Evolutionary conservation across 441 rosid genomes (phyloP).

Genomic region (Mallotus repandus): DNA sequence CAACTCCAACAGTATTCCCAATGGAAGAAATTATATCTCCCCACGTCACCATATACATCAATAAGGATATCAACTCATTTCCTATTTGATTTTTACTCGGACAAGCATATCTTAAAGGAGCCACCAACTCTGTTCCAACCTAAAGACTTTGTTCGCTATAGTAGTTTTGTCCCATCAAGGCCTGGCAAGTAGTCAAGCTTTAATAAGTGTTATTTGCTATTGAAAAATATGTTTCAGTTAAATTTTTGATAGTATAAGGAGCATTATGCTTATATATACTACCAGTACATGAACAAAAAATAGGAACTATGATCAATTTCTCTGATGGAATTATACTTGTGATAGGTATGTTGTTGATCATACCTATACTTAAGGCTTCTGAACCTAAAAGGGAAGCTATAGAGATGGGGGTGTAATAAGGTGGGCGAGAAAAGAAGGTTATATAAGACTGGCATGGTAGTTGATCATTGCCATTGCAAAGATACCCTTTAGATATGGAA

Average conservation of each 20-base stretch:
- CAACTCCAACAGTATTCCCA: background rate
- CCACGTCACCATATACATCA: background rate
- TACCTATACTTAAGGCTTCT: conserved; percentile 1
- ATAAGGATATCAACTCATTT: conserved; percentile 1
- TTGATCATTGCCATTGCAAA: background rate
- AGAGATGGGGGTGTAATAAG: background rate
- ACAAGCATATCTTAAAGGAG: conserved; percentile 13
- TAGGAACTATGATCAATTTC: background rate
- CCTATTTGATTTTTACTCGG: conserved; percentile 1
- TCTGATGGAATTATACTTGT: background rate
- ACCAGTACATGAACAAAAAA: conserved; percentile 12
- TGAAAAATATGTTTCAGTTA: background rate
- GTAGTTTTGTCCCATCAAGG: conserved; percentile 9
- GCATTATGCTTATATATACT: conserved; percentile 4
- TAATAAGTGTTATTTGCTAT: conserved; percentile 7
- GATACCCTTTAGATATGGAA: background rate
- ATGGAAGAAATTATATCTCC: background rate
- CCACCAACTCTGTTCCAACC: background rate
- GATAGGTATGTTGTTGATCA: conserved; percentile 8
- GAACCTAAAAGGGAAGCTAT: conserved; percentile 5
- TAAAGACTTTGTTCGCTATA: background rate
- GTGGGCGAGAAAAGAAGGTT: background rate
- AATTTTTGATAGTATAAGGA: background rate
- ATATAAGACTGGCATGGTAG: conserved; percentile 4
- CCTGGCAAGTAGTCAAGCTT: conserved; percentile 12